phyloP scores from a whole-genome alignment of 768 basidiomycete species.

The Suillus weaverae region DNA sequence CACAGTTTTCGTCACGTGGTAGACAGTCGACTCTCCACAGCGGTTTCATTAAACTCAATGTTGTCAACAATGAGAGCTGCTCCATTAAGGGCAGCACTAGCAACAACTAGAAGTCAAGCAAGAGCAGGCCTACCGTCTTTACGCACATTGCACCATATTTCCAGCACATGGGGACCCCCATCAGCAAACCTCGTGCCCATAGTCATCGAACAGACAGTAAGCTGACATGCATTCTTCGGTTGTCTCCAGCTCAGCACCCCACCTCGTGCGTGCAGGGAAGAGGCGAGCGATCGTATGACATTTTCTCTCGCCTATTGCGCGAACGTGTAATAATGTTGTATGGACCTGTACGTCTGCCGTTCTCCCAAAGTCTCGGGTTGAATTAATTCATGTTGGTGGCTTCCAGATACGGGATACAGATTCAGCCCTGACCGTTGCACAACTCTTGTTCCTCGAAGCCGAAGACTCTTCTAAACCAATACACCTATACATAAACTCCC shows the following conservation, averaged over 20 bases:
- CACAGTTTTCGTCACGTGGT: slow-evolving; percentile 19
- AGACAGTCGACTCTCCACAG: background rate
- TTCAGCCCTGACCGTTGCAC: slow-evolving; percentile 85
- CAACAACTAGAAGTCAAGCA: slow-evolving; percentile 18
- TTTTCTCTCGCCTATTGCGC: slow-evolving; percentile 89
- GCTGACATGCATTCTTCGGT: slow-evolving; percentile 17
- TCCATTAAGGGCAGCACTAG: background rate
- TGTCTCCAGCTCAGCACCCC: slow-evolving; percentile 14
- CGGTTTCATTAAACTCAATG: background rate
- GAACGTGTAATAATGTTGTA: slow-evolving; percentile 96
- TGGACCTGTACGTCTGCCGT: slow-evolving; percentile 67
- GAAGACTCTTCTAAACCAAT: slow-evolving; percentile 94
- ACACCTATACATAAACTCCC: slow-evolving; percentile 95
- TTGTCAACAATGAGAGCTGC: background rate
- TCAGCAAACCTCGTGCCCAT: slow-evolving; percentile 79
- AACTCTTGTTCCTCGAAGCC: slow-evolving; percentile 93
- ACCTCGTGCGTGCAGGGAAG: slow-evolving; percentile 53
- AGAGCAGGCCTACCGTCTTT: slow-evolving; percentile 18
- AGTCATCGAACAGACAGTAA: slow-evolving; percentile 89
- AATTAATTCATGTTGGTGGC: slow-evolving; percentile 15
- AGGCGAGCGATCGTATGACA: slow-evolving; percentile 91
- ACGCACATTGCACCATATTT: slow-evolving; percentile 56
- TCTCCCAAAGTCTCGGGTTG: slow-evolving; percentile 11
- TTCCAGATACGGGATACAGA: slow-evolving; percentile 85
- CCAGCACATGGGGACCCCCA: slow-evolving; percentile 45